These are phyloP conservation scores for Saccharomycopsis hybrid DNA, from an alignment of 1,139 yeast genomes.

Conservation along the genomic window DNA sequence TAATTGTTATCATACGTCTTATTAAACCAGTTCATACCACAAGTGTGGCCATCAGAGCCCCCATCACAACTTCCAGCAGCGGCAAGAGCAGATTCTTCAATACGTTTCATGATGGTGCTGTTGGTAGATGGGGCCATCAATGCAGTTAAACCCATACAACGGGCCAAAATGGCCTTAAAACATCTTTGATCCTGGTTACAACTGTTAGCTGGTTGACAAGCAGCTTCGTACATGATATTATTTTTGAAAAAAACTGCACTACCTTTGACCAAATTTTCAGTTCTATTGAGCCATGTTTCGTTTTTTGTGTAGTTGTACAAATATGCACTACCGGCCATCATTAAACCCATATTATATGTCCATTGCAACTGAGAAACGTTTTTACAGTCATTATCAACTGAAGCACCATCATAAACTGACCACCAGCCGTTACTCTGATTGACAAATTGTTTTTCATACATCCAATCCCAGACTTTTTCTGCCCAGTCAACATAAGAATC, in stretches of 20 bases:
- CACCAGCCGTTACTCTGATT: conserved; percentile 38
- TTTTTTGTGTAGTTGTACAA: conserved; percentile 70
- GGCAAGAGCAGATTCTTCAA: conserved; percentile 62
- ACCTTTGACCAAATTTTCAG: conserved; percentile 45
- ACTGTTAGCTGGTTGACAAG: conserved; percentile 58
- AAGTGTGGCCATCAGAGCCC: conserved; percentile 82
- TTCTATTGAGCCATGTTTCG: conserved; percentile 59
- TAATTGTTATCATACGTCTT: conserved; percentile 71
- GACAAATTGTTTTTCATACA: conserved; percentile 54
- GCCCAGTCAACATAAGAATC: conserved; percentile 74
- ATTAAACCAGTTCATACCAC: conserved; percentile 76
- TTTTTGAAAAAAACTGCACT: conserved; percentile 54
- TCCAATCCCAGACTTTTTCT: conserved; percentile 78
- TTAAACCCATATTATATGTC: conserved; percentile 84
- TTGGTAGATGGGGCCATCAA: conserved; percentile 59
- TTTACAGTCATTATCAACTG: conserved; percentile 56
- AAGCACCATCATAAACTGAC: conserved; percentile 75
- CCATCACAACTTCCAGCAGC: conserved; percentile 84
- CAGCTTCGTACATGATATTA: conserved; percentile 66
- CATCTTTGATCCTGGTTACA: conserved; percentile 91
- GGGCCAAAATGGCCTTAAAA: conserved; percentile 74
- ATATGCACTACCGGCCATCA: conserved; percentile 77
- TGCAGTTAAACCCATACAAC: conserved; percentile 73
- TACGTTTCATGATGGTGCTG: conserved; percentile 42
- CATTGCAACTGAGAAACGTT: conserved; percentile 57